Conservation (phyloP, 73 alveolate genomes). For the Effrenium voratum region DNA sequence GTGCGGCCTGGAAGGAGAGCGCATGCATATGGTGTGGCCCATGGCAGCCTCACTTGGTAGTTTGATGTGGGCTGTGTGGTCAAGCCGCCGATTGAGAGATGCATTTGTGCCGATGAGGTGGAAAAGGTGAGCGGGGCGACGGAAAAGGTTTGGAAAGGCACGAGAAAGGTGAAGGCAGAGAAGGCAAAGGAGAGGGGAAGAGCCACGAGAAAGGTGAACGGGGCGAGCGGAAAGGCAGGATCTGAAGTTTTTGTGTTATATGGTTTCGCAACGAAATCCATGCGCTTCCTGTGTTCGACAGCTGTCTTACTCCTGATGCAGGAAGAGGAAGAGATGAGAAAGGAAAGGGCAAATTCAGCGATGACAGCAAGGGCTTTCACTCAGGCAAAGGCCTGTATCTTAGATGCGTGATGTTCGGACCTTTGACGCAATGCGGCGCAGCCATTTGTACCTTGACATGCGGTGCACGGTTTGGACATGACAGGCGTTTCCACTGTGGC, state of each 20-base stretch:
- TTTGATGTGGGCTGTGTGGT: not conserved
- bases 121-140: slow-evolving; percentile 34
- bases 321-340: slow-evolving; percentile 66
- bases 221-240: slow-evolving; percentile 36
- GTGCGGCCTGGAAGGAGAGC: slow-evolving; percentile 90
- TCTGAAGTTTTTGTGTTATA: not conserved
- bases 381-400: slow-evolving; percentile 38
- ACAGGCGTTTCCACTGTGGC: no score
- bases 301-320: not conserved
- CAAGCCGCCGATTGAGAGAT: not conserved
- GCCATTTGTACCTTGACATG: no score
- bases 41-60: not conserved
- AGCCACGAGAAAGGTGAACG: not conserved
- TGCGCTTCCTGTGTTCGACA: not conserved
- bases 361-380: slow-evolving; percentile 67
- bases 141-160: not conserved
- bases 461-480: no score
- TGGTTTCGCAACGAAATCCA: not conserved
- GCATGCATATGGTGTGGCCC: not conserved
- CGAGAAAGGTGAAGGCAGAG: slow-evolving; percentile 4
- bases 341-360: slow-evolving; percentile 69
- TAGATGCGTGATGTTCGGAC: not conserved
- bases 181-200: slow-evolving; percentile 36
- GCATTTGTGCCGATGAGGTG: no score
- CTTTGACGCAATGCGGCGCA: no score